A percentile compares a stretch with the other conserved stretches of the same genome.
phyloP scores from a whole-genome alignment of 106 monocot genomes.

The Narthecium ossifragum region DNA sequence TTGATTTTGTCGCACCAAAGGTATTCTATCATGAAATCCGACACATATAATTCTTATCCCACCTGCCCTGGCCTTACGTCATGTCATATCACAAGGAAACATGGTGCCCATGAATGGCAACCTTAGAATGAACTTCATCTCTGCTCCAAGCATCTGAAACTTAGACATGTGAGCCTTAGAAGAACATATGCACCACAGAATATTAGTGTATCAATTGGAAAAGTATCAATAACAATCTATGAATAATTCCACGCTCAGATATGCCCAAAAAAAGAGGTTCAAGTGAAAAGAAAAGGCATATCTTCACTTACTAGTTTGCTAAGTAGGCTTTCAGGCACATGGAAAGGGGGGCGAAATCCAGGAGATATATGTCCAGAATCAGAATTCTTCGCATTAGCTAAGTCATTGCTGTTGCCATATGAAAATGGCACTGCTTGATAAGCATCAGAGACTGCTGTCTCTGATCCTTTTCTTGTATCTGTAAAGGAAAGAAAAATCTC shows the following conservation, averaged over 20 bases:
- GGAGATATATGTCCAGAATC: conserved; percentile 28
- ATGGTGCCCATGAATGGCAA: conserved; percentile 73
- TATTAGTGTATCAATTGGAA: conserved; percentile 47
- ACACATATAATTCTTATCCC: conserved; percentile 58
- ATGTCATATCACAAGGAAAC: conserved; percentile 78
- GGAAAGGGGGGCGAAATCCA: conserved; percentile 66
- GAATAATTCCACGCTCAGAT: too few relatives aligned
- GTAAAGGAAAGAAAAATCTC: conserved; percentile 8
- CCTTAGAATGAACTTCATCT: conserved; percentile 85
- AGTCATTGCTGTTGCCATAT: conserved; percentile 32
- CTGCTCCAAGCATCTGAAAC: conserved; percentile 96
- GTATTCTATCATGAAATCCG: too few relatives aligned
- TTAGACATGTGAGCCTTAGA: conserved; percentile 81
- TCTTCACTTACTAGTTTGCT: conserved; percentile 63
- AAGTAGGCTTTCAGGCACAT: conserved; percentile 60
- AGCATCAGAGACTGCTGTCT: conserved; percentile 16
- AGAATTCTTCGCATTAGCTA: conserved; percentile 12
- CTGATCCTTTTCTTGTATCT: conserved; percentile 31
- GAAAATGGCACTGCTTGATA: conserved; percentile 78
- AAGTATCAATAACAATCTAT: conserved; percentile 46
- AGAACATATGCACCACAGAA: conserved; percentile 53
- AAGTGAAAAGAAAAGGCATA: conserved; percentile 4
- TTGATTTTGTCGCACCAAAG: too few relatives aligned
- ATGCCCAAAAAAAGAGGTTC: too few relatives aligned
- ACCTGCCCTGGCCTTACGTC: conserved; percentile 79